Conservation (phyloP, 2,329 filamentous ascomycete genomes). For the Neofusicoccum kwambonambiense region DNA sequence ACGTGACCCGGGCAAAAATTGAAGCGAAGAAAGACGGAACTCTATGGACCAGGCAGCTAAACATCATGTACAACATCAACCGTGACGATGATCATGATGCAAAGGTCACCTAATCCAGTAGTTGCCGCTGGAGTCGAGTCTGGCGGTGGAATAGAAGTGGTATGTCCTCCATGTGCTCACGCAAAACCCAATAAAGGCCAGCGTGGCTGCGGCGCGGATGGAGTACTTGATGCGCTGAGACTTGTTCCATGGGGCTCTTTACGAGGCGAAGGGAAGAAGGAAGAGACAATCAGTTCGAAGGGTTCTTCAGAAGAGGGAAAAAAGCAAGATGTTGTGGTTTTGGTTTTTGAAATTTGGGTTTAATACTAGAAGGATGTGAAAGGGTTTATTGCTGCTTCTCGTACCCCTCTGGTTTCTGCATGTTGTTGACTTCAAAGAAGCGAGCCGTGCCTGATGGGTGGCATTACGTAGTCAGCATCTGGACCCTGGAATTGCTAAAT, state of each 20-base stretch:
- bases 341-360: background rate
- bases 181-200: constrained; percentile 1
- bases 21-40: background rate
- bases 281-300: constrained; percentile 9
- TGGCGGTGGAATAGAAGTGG: background rate
- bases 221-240: constrained; percentile 8
- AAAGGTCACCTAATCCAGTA: constrained; percentile 9
- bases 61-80: constrained; percentile 27
- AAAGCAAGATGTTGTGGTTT: background rate
- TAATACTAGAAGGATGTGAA: constrained; percentile 6
- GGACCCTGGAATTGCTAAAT: background rate
- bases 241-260: constrained; percentile 15
- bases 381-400: constrained; percentile 30
- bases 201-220: background rate
- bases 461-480: constrained; percentile 19
- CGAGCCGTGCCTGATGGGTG: constrained; percentile 69
- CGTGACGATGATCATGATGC: background rate
- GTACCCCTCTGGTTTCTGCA: constrained; percentile 82
- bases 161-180: background rate
- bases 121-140: constrained; percentile 13
- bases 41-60: background rate
- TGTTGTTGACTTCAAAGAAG: constrained; percentile 79
- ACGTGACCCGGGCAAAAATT: background rate
- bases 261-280: background rate
- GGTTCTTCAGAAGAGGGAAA: background rate